A percentile compares a stretch with the other conserved stretches of the same genome.
These are phyloP conservation scores for Endocarpon pusillum DNA, from an alignment of 495 filamentous ascomycete species.

Conservation along the genomic window DNA sequence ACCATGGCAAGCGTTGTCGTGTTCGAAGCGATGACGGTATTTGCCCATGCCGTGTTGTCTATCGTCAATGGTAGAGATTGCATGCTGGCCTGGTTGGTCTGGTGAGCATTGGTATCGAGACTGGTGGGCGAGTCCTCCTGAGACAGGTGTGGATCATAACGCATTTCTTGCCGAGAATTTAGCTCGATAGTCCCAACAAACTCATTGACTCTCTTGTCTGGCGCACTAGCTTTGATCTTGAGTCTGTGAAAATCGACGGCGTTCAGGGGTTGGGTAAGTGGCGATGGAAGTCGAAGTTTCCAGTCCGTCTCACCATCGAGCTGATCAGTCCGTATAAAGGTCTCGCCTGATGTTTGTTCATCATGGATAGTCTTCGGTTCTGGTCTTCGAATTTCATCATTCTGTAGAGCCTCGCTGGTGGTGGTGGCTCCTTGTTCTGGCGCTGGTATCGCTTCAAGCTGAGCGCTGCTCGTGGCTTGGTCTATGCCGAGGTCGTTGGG, in stretches of 20 bases:
- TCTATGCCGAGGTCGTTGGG: slow-evolving; percentile 36
- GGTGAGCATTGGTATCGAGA: slow-evolving; percentile 9
- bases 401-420: slow-evolving; percentile 8
- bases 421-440: slow-evolving; percentile 3
- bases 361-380: slow-evolving; percentile 3
- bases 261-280: slow-evolving; percentile 58
- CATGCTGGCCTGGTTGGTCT: slow-evolving; percentile 13
- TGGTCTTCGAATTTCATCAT: slow-evolving; percentile 11
- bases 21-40: slow-evolving; percentile 89
- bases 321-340: slow-evolving; percentile 95
- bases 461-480: slow-evolving; percentile 10
- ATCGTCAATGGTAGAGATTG: slow-evolving; percentile 50
- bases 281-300: slow-evolving; percentile 82
- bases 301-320: slow-evolving; percentile 98
- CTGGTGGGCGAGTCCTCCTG: slow-evolving; percentile 14
- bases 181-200: slow-evolving; percentile 75
- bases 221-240: slow-evolving; percentile 66
- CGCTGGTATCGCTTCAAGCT: slow-evolving; percentile 5
- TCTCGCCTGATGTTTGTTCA: slow-evolving; percentile 43
- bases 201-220: slow-evolving; percentile 82
- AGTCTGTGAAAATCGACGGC: slow-evolving; percentile 53
- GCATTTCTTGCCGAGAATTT: slow-evolving; percentile 18
- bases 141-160: slow-evolving; percentile 28
- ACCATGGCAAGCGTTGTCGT: slow-evolving; percentile 74
- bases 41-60: slow-evolving; percentile 98